Evolutionary conservation across 164 flowering plant genomes (phyloP), one percentile per base, ranked within the genome.

Genomic region (Annona squamosa): DNA sequence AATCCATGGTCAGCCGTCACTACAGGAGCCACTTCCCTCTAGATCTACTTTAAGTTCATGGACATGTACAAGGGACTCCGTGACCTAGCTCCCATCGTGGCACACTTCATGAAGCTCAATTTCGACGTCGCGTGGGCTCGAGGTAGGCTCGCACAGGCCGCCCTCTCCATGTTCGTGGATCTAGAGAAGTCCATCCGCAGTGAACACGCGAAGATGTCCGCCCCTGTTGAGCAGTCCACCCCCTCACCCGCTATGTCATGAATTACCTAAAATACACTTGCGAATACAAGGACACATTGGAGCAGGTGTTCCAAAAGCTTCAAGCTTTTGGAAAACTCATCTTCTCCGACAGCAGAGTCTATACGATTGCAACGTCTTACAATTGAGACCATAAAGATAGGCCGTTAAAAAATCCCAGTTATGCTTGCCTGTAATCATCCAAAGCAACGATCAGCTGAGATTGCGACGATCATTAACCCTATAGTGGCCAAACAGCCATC

Each of bases 211-310:
- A 85, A 78, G 65, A 88, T 85, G 0, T 92, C 97, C 0, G 98
- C 93, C 3, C 90, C 99, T 0, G 81, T 88, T 5, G 99, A 98
- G 92, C 91, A 0, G 92, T 93, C 44, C 99, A 95, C 59, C 99
- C 99, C 0, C 68, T 92, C 37, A 89, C 97, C 1, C 85, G 94
- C 16, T 94, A 89, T 88, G 87, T 83, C 2, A 85, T 94, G 89
- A 94, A 94, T 72, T 94, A 87, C 68, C 77, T 94, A 2, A 87
- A 85, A 57, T 83, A 79, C 64, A 85, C 92, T 0, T 86, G 94
- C 70, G 97, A 90, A 79, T 92, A 89, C 78, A 89, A 84, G 42
- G 87, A 84, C 37, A 88, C 96, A 0, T 65, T 91, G 45, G 91
- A 89, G 56, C 79, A 90, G 66, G 84, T 91, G 1, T 92, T 92